Base-by-base conservation (phyloP, 345 rosid genomes). In the Excoecaria agallocha region DNA sequence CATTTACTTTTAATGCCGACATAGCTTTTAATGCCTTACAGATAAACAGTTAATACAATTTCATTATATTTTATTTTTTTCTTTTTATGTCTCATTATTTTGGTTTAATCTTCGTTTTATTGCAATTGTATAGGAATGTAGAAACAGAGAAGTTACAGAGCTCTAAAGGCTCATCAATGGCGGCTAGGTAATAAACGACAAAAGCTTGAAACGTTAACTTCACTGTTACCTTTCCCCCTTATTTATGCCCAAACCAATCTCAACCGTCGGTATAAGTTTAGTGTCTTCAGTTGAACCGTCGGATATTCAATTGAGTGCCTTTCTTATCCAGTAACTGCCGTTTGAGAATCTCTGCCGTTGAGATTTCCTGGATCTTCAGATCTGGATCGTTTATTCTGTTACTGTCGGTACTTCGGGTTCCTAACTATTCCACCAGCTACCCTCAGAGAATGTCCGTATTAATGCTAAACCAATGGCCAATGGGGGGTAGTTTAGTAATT, bases 101-200 rank as follows among this genome's bases (percentile, higher is more conserved):
- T 8, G 1, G 10, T 43, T 43, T 58, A 58, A 24, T 16, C 30
- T 55, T 19, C 25, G 20, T 25, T 55, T 55, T 54, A 19, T 58
- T 58, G 37, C 24, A 43, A 22, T 58, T 22, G 79, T 62, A 8
- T 82, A 91, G 94, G 78, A 88, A 85, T 70, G 70, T 77, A 71
- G 84, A 85, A 71, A 78, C 84, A 76, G 89, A 83, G 83, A 63
- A 75, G 88, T 24, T 81, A 74, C 85, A 83, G 88, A 85, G 84
- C 89, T 87, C 85, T 43, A 80, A 71, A 64, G 86, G 81, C 88
- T 74, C 93, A 80, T 75, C 89, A 80, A 90, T 92, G 94, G 93
- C 77, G 68, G 83, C 71, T 12, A 88, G 90, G 94, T 88, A 83
- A 72, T 60, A 52, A n/a, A 43, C 2, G 12, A 43, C 48, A 3